phyloP scores from a whole-genome alignment of 306 rosid genomes.

The Neltuma alba region DNA sequence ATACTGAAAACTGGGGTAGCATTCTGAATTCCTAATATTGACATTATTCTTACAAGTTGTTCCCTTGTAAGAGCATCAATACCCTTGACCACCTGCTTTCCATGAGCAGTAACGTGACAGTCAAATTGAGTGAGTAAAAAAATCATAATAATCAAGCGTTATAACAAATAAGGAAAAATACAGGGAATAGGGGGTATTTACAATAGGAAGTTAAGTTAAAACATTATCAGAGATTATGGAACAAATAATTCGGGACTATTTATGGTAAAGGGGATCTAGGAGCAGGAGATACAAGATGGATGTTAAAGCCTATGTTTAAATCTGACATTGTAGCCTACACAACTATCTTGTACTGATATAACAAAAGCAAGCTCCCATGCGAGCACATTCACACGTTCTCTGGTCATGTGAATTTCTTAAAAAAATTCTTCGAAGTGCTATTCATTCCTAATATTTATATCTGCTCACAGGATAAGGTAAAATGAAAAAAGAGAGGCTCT shows the following conservation, averaged over 20 bases:
- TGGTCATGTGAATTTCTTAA: not conserved
- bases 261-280: not conserved
- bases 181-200: not conserved
- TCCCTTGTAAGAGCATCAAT: constrained; percentile 96
- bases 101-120: constrained; percentile 20
- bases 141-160: not conserved
- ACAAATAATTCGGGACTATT: not conserved
- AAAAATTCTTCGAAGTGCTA: not conserved
- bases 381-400: constrained; percentile 3
- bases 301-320: not conserved
- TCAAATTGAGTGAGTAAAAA: constrained; percentile 17
- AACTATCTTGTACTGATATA: not conserved
- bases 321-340: not conserved
- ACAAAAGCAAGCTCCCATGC: not conserved
- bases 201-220: not conserved
- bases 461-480: not conserved
- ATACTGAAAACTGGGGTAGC: constrained; percentile 77
- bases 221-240: not conserved
- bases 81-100: constrained; percentile 87
- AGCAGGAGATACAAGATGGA: not conserved
- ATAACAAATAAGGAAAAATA: not conserved
- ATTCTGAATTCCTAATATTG: constrained; percentile 77
- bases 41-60: constrained; percentile 76
- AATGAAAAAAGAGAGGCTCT: not conserved
- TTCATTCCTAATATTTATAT: not conserved